Conservation (phyloP, 305 asterid species). For the Vinca major region DNA sequence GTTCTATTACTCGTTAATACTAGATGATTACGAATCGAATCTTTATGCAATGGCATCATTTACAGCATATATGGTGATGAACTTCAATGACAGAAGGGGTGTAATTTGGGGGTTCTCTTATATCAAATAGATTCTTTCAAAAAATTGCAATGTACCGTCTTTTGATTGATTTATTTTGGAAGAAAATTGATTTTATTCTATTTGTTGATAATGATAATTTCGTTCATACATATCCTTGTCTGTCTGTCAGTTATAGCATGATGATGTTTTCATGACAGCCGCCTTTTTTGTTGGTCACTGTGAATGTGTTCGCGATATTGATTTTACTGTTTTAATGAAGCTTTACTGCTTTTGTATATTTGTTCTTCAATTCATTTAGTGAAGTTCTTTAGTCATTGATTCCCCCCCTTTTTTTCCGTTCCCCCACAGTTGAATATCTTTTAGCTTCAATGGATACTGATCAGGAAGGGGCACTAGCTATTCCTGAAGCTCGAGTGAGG, state of each 20-base stretch:
- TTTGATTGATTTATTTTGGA: not conserved
- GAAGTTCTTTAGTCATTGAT: not conserved
- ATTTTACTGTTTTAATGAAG: not conserved
- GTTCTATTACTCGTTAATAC: not conserved
- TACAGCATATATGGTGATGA: not conserved
- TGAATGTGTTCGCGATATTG: not conserved
- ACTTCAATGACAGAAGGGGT: not conserved
- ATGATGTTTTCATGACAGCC: not conserved
- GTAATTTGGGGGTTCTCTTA: not conserved
- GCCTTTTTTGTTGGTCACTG: not conserved
- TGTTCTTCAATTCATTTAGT: not conserved
- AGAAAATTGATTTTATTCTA: not conserved
- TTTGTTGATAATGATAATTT: not conserved
- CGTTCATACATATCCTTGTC: not conserved
- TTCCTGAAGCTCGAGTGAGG: conserved; percentile 6
- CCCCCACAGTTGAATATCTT: conserved; percentile 2
- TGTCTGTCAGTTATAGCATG: not conserved
- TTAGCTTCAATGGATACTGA: conserved; percentile 5
- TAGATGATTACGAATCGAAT: not conserved
- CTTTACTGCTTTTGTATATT: not conserved
- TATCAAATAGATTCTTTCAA: not conserved
- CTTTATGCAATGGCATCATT: not conserved
- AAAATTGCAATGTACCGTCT: not conserved
- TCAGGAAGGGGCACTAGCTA: not conserved
- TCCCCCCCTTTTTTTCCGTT: not conserved